A percentile compares a stretch with the other conserved stretches of the same genome.
Evolutionary conservation across 1,139 yeast genomes (phyloP).

Genomic region (Yamadazyma siamensis): DNA sequence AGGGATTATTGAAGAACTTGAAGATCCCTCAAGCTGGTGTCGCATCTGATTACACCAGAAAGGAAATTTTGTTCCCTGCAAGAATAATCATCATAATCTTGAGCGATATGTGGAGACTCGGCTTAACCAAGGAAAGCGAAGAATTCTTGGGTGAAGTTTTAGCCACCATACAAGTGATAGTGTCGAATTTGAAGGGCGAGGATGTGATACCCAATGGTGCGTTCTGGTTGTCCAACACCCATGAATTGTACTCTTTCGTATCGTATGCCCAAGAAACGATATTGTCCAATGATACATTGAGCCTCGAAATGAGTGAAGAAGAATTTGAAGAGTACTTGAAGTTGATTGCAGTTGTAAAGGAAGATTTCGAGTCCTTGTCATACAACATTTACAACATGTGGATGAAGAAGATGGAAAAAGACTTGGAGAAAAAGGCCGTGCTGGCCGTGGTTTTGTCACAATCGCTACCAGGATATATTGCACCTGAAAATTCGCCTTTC

Average conservation of each 20-base stretch:
- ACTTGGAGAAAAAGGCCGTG: constrained; percentile 85
- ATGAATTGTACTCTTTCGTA: constrained; percentile 91
- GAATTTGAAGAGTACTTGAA: constrained; percentile 90
- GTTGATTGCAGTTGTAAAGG: constrained; percentile 87
- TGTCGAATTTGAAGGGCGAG: constrained; percentile 69
- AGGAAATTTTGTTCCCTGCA: constrained; percentile 95
- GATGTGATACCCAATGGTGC: constrained; percentile 92
- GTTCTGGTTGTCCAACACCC: constrained; percentile 96
- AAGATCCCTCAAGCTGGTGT: constrained; percentile 84
- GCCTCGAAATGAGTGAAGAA: constrained; percentile 82
- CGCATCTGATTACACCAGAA: constrained; percentile 77
- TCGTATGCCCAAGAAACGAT: constrained; percentile 91
- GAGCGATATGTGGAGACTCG: constrained; percentile 98
- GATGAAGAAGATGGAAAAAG: constrained; percentile 95
- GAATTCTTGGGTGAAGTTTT: constrained; percentile 87
- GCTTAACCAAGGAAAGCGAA: constrained; percentile 89
- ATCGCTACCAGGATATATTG: constrained; percentile 93
- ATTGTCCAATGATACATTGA: constrained; percentile 72
- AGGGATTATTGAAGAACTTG: constrained; percentile 83
- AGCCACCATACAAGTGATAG: constrained; percentile 81
- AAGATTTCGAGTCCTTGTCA: constrained; percentile 89
- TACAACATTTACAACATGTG: constrained; percentile 95
- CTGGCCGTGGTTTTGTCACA: constrained; percentile 94
- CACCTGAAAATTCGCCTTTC: constrained; percentile 83
- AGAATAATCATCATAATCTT: constrained; percentile 88